Percentiles rank a stretch among this genome's conserved stretches.
Conservation (phyloP, 768 basidiomycete genomes). For the Auriscalpium microsporum region DNA sequence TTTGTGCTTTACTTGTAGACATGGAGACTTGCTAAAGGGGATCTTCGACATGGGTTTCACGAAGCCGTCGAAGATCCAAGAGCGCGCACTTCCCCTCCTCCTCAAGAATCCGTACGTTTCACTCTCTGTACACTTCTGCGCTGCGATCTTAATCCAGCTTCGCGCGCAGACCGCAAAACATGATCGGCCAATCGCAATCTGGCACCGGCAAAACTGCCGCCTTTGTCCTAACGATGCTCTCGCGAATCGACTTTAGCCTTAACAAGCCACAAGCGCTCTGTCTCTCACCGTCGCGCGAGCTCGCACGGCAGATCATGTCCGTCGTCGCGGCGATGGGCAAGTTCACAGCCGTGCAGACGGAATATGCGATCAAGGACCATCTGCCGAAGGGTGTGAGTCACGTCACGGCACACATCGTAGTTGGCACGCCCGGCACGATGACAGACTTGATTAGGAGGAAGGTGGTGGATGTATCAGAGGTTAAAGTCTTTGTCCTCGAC, state of each 20-base stretch:
- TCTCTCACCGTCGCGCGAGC: conserved; percentile 94
- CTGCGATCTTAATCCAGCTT: background rate
- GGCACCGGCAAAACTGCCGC: conserved; percentile 99
- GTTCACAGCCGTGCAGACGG: conserved; percentile 86
- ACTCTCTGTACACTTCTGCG: background rate
- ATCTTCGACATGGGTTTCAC: conserved; percentile 93
- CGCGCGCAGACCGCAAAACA: conserved; percentile 79
- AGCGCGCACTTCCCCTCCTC: conserved; percentile 87
- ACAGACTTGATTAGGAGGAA: conserved; percentile 71
- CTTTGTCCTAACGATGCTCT: conserved; percentile 95
- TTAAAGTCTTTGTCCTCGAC: conserved; percentile 93
- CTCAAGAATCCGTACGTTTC: conserved; percentile 75
- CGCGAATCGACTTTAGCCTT: conserved; percentile 77
- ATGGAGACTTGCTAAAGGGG: conserved; percentile 84
- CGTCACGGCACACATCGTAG: conserved; percentile 83
- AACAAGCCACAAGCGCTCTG: conserved; percentile 92
- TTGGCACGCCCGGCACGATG: conserved; percentile 96
- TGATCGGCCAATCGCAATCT: conserved; percentile 99
- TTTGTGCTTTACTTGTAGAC: conserved; percentile 33
- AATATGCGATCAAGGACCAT: conserved; percentile 91
- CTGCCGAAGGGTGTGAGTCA: conserved; percentile 54
- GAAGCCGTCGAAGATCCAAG: conserved; percentile 98
- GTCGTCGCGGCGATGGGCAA: conserved; percentile 93
- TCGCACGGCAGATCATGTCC: conserved; percentile 95
- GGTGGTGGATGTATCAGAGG: conserved; percentile 68